Base-by-base conservation (phyloP, 257 asterid genomes). In the Solanum virginianum region DNA sequence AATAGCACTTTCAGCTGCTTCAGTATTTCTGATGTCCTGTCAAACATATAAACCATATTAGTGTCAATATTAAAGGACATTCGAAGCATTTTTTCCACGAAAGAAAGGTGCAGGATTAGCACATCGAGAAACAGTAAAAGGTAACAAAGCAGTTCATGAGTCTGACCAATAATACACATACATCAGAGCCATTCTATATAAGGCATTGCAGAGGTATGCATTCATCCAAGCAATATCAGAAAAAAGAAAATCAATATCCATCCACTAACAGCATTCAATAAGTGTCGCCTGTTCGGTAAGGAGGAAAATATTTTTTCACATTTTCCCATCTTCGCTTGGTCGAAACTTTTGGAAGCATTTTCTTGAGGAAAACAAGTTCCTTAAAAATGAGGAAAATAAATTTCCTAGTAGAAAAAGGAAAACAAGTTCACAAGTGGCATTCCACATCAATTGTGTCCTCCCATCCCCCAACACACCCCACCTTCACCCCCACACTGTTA, bases 21-120 rank as follows among this genome's bases (percentile, higher is more conserved):
- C 90, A 92, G 72, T 80, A 94, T 90, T 75, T 94, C 97, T 49
- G 87, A 26, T 10, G 94, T 90, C 93, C 99, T 96, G 93, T 90
- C 85, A 83, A 32, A 83, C 53, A 83, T 83, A 53, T 26, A 70
- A 59, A 72, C 53, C 81, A 39, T 8, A 60, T n/a, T 54, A 36
- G 12, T 16, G 36, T 20, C 47, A 69, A 5, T 72, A 57, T 20
- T 75, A 4, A 77, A 32, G 24, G 10, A 51, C 62, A 77, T 7
- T 24, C 16, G 3, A 51, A 77, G 22, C 47, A 24, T 51, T 77
- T 39, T 16, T 80, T 49, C 71, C 47, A 71, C 18, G 32, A 81
- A 22, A 55, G 82, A 71, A 86, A 88, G 81, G 45, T 59, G 66
- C 36, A 32, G 36, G 36, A 32, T 29, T 32, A 32, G 4, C 36